These are phyloP conservation scores for Oidiodendron maius DNA, from an alignment of 495 filamentous ascomycete genomes.

Conservation along the genomic window DNA sequence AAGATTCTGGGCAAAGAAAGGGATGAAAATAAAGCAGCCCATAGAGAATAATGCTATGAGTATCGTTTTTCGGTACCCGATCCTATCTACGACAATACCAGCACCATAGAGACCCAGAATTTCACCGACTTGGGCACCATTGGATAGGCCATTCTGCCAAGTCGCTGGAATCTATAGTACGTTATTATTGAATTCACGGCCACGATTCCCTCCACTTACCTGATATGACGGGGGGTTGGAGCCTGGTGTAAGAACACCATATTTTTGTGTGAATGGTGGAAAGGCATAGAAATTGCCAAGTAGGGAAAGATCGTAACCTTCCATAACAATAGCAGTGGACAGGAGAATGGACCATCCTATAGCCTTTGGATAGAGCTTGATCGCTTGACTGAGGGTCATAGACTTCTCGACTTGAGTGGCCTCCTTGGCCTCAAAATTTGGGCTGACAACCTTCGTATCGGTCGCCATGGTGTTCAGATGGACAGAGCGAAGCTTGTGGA, in stretches of 20 bases:
- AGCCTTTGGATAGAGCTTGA: conserved; percentile 32
- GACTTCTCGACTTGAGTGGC: conserved; percentile 21
- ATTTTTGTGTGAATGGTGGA: conserved; percentile 24
- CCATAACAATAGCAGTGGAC: conserved; percentile 37
- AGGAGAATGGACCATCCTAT: conserved; percentile 25
- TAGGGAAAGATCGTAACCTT: conserved; percentile 35
- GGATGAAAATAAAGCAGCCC: conserved; percentile 45
- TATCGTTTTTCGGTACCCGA: conserved; percentile 43
- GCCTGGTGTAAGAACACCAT: neutral
- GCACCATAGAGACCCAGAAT: conserved; percentile 69
- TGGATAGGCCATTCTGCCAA: conserved; percentile 71
- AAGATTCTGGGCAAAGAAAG: conserved; percentile 57
- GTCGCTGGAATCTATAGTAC: conserved; percentile 60
- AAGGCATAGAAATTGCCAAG: conserved; percentile 29
- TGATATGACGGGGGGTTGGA: neutral
- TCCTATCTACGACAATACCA: conserved; percentile 60
- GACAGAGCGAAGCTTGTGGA: no score
- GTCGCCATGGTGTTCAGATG: neutral
- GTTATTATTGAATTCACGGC: conserved; percentile 19
- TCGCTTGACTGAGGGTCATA: conserved; percentile 20
- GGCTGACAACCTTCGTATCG: neutral
- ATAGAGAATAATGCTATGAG: conserved; percentile 54
- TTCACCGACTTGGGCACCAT: conserved; percentile 60
- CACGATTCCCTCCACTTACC: neutral
- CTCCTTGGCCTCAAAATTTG: conserved; percentile 1